Conservation (phyloP, 1,284 basidiomycete genomes). For the Bondarzewia mesenterica region DNA sequence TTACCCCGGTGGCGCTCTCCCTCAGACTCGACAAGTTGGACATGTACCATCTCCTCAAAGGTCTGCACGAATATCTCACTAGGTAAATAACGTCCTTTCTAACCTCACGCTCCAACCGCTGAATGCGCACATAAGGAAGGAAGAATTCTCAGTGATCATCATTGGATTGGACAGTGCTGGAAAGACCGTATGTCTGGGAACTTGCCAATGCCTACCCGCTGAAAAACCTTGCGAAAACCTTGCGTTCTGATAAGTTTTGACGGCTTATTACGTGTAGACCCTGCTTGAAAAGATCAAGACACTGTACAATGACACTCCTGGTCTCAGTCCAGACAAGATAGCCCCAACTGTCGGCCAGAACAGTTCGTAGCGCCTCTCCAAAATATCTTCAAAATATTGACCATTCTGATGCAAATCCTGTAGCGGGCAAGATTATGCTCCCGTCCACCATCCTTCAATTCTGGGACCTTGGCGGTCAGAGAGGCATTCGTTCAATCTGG, state of each 20-base stretch:
- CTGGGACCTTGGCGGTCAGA: conserved; percentile 90
- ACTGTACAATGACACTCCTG: conserved; percentile 78
- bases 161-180: conserved; percentile 86
- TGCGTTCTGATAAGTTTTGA: too few species aligned
- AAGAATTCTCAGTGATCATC: conserved; percentile 91
- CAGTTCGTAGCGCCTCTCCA: conserved; percentile 43
- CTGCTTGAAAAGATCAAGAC: conserved; percentile 90
- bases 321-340: conserved; percentile 82
- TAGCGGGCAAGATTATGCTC: conserved; percentile 86
- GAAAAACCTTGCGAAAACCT: neutral
- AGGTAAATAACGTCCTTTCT: conserved; percentile 47
- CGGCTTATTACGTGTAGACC: conserved; percentile 50
- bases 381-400: neutral
- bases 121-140: conserved; percentile 49
- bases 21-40: neutral
- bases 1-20: neutral
- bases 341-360: conserved; percentile 93
- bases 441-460: conserved; percentile 90
- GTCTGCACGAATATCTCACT: conserved; percentile 82
- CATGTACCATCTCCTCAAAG: conserved; percentile 90
- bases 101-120: conserved; percentile 7
- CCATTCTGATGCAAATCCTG: neutral
- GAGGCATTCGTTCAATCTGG: conserved; percentile 90
- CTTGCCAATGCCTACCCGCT: neutral
- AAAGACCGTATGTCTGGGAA: conserved; percentile 70